These are phyloP conservation scores for Aspergillus sp. DNA, from an alignment of 2,329 filamentous ascomycete genomes.

Conservation along the genomic window DNA sequence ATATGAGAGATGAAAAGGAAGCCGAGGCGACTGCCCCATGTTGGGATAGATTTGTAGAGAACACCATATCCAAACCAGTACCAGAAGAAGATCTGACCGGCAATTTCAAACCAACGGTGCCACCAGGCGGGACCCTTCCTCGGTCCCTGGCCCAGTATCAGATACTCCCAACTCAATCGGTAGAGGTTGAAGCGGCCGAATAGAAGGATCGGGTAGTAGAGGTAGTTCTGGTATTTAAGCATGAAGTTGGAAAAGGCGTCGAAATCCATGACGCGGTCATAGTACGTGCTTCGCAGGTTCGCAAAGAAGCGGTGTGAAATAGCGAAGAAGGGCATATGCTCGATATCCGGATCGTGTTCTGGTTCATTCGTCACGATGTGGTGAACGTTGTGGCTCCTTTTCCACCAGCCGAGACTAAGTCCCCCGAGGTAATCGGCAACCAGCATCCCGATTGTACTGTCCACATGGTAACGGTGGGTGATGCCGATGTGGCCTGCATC, in stretches of 20 bases:
- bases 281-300: slow-evolving; percentile 75
- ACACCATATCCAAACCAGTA: slow-evolving; percentile 81
- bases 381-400: slow-evolving; percentile 92
- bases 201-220: slow-evolving; percentile 78
- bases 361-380: slow-evolving; percentile 94
- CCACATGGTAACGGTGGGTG: slow-evolving; percentile 81
- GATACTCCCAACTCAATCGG: slow-evolving; percentile 73
- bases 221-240: slow-evolving; percentile 73
- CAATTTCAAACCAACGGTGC: slow-evolving; percentile 78
- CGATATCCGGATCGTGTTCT: slow-evolving; percentile 94
- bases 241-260: slow-evolving; percentile 71
- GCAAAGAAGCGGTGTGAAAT: slow-evolving; percentile 78
- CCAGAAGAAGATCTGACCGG: slow-evolving; percentile 80
- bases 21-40: slow-evolving; percentile 65
- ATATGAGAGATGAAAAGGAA: slow-evolving; percentile 81
- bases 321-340: slow-evolving; percentile 86
- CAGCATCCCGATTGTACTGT: slow-evolving; percentile 83
- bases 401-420: slow-evolving; percentile 95
- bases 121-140: slow-evolving; percentile 76
- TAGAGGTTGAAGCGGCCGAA: slow-evolving; percentile 89
- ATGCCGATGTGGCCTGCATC: slow-evolving; percentile 98
- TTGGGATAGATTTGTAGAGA: slow-evolving; percentile 70
- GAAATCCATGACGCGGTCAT: slow-evolving; percentile 76
- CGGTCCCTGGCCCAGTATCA: slow-evolving; percentile 69
- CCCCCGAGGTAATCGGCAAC: slow-evolving; percentile 89